Evolutionary conservation across 75 land plant species (phyloP), one percentile per base, ranked within the genome.

Genomic region (Ceratopteris richardii): DNA sequence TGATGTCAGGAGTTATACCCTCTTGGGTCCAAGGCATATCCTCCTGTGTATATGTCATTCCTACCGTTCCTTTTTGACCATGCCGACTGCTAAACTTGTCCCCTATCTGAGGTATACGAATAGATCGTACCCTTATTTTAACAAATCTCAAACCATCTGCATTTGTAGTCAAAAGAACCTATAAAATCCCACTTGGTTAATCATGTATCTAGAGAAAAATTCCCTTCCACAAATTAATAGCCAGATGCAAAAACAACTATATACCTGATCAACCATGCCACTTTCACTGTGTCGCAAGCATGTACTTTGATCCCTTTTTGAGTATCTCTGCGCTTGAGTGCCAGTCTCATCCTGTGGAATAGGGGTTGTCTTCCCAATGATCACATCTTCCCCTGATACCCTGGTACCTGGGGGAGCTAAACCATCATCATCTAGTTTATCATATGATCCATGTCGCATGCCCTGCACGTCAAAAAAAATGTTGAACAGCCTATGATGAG

Each of bases 21-120:
- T 95, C 99, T 56, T 79, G 73, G 20, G 97, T 95, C 91, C 96
- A 95, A 18, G 99, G 99, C 97, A 95, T 95, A 54, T 95, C 99
- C 56, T 95, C 99, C 64, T 95, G 99, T 18, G 92, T 83, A 55
- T 95, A 95, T 10, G 99, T 95, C 99, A 95, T 95, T 11, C 99
- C 99, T 14, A 95, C 85, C 26, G 99, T 95, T 52, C 97, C 99
- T 63, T 95, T 95, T 69, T 95, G 99, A 47, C 99, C 99, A 73
- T 95, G 99, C 53, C 99, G 71, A 72, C 99, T 95, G 31, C 99
- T 95, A 43, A 95, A 95, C 65, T 95, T 95, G 66, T 95, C 99
- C 14, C 99, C 99, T 72, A 95, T 95, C 60, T 95, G 99, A 21
- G 99, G 99, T 27, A 95, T 83, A 20, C 99, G 77, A 48, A 95